Conservation (phyloP, 2,329 filamentous ascomycete species). For the Anisogramma anomala region DNA sequence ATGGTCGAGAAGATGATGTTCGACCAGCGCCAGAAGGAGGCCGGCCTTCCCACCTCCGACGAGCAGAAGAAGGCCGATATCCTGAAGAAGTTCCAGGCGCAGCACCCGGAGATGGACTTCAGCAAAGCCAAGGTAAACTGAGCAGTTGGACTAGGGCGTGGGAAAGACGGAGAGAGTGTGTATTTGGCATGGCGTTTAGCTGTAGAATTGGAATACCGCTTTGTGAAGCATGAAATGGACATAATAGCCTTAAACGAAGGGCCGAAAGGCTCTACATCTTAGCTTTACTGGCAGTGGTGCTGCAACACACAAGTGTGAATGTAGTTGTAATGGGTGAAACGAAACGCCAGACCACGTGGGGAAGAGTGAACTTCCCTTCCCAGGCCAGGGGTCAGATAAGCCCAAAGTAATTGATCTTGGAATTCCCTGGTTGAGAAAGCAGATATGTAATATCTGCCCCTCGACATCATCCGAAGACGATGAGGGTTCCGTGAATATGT, state of each 20-base stretch:
- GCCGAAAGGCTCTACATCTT: not conserved
- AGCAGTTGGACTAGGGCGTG: too few relatives aligned
- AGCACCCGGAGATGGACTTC: constrained; percentile 65
- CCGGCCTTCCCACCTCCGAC: constrained; percentile 77
- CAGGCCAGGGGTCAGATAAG: constrained; percentile 48
- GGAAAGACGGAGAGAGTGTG: too few relatives aligned
- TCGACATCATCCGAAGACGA: constrained; percentile 34
- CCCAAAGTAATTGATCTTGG: constrained; percentile 43
- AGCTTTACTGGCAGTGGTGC: not conserved
- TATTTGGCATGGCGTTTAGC: too few relatives aligned
- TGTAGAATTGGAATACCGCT: constrained; percentile 9
- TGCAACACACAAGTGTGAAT: too few relatives aligned
- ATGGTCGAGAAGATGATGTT: constrained; percentile 99
- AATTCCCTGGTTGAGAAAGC: constrained; percentile 42
- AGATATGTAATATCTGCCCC: constrained; percentile 36
- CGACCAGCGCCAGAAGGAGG: constrained; percentile 94
- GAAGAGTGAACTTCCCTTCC: constrained; percentile 16
- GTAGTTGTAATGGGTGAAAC: constrained; percentile 57
- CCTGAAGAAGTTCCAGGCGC: constrained; percentile 79
- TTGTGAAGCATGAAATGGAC: constrained; percentile 5
- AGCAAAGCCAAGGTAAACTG: constrained; percentile 56
- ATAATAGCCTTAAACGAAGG: not conserved
- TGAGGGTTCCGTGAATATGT: constrained; percentile 28
- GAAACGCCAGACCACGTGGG: constrained; percentile 42
- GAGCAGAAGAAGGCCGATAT: constrained; percentile 94